Evolutionary conservation across 192 early-diverging fungal genomes (phyloP), one percentile per base, ranked within the genome.

Genomic region (Entomortierella chlamydospora): DNA sequence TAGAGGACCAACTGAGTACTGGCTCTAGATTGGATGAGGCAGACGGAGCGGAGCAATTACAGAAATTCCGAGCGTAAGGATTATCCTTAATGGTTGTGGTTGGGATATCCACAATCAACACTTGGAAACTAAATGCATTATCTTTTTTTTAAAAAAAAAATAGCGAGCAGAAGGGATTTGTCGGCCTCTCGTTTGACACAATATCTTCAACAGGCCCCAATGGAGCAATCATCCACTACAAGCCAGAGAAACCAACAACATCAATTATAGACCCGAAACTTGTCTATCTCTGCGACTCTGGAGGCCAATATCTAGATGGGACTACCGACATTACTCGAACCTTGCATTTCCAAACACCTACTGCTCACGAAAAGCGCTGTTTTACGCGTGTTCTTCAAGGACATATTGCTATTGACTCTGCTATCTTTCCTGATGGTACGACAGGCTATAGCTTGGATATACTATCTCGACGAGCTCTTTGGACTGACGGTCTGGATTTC

Each of bases 271-370:
- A 92, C 65, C 70, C 87, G 12, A 83, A 86, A 39, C 76, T 90
- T 68, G 88, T 98, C 70, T 99, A 98, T 68, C 90, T 99, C 31
- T 95, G 94, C 68, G 98, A 99, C 84, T 96, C 94, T 54, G 98
- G 98, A 34, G 98, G 91, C 42, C 98, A 99, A 82, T 99, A 95
- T 85, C 84, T 67, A 58, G 96, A 99, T 62, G 97, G 97, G 42
- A 99, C 97, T 17, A 99, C 97, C 0, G 98, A 99, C 73, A 89
- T 94, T 20, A 99, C 98, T 7, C 93, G 98, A 33, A 99, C 98
- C 0, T 63, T 91, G 28, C 96, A 98, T 82, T 97, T 98, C 85
- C 90, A 91, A 42, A 84, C 86, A 26, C 97, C 97, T 12, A 91
- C 91, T 1, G 89, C 78, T 0, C 88, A 92, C 83, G 91, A 99